Evolutionary conservation across 805 yeast species (phyloP), one percentile per base, ranked within the genome.

Genomic region (Candida maris): DNA sequence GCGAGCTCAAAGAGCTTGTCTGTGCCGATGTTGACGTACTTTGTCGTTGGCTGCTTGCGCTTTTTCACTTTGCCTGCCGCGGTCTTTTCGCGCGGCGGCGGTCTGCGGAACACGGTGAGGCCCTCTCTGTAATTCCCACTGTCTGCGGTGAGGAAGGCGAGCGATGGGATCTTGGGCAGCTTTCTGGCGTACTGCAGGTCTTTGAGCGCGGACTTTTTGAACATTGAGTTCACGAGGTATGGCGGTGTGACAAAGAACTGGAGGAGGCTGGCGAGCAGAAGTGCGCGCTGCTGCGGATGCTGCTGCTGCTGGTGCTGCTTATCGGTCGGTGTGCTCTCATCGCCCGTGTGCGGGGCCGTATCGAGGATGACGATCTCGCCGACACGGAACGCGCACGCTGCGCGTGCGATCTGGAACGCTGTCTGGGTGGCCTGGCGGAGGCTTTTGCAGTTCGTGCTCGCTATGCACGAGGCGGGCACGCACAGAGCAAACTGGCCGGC

Each of bases 171-270:
- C 51, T 77, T 76, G 25, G 96, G 96, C 39, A 83, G 68, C 44
- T 73, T 75, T 23, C 68, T 66, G 0, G 95, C 96, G 44, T 75
- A 70, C 37, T 69, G 69, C 55, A 84, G 75, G 52, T 76, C 71
- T 24, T 63, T 57, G 18, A 58, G 40, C 18, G 46, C 41, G 42
- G 68, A 62, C 42, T 71, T 68, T 22, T 54, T 52, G 64, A 87
- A 85, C 4, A 81, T 69, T 2, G 79, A 61, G 42, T 80, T 79
- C 14, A 79, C 73, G 28, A 88, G 66, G 53, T 88, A 85, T 32
- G 86, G 83, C 1, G 96, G 96, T 0, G 96, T 87, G 12, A 87
- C 77, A 52, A 85, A 85, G 54, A 66, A 87, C 54, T 86, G 95
- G 38, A 88, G 62, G 26, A 88, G 65, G 1, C 80, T 67, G 1